These are phyloP conservation scores for Tuber melanosporum DNA, from an alignment of 495 filamentous ascomycete species.

Conservation along the genomic window DNA sequence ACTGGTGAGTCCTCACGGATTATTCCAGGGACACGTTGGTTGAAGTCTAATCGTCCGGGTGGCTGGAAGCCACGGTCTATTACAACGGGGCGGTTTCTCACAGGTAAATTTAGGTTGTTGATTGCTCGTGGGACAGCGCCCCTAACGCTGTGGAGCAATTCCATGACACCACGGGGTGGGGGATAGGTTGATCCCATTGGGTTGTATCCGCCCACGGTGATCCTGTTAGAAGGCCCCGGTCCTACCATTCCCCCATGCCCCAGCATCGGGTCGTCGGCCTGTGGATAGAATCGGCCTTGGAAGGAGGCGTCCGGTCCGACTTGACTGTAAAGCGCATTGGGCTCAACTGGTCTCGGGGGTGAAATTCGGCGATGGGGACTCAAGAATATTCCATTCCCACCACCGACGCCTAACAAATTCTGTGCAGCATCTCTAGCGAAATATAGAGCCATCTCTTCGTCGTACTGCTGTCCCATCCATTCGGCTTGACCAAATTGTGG, in stretches of 20 bases:
- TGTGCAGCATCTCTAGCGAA: slow-evolving; percentile 29
- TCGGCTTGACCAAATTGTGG: not conserved
- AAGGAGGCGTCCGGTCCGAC: slow-evolving; percentile 22
- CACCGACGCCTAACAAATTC: slow-evolving; percentile 42
- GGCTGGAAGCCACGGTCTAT: slow-evolving; percentile 20
- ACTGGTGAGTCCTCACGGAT: slow-evolving; percentile 36
- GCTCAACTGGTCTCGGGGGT: slow-evolving; percentile 33
- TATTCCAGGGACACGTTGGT: slow-evolving; percentile 33
- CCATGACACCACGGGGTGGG: slow-evolving; percentile 18
- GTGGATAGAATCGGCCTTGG: slow-evolving; percentile 23
- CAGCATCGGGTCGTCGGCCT: slow-evolving; percentile 37
- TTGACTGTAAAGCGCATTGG: slow-evolving; percentile 29
- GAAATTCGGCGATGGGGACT: slow-evolving; percentile 20
- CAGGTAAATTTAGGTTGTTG: slow-evolving; percentile 9
- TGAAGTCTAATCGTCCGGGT: slow-evolving; percentile 42
- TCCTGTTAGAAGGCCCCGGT: not conserved
- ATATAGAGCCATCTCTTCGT: slow-evolving; percentile 15
- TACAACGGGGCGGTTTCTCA: slow-evolving; percentile 11
- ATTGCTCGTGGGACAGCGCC: slow-evolving; percentile 8
- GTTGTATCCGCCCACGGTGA: not conserved
- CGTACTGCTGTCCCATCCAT: not conserved
- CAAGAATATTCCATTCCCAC: not conserved
- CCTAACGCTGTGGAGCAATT: slow-evolving; percentile 8
- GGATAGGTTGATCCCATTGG: slow-evolving; percentile 12
- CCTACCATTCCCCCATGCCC: slow-evolving; percentile 35